These are phyloP conservation scores for Boletus subparvulus DNA, from an alignment of 768 basidiomycete genomes.

Conservation along the genomic window DNA sequence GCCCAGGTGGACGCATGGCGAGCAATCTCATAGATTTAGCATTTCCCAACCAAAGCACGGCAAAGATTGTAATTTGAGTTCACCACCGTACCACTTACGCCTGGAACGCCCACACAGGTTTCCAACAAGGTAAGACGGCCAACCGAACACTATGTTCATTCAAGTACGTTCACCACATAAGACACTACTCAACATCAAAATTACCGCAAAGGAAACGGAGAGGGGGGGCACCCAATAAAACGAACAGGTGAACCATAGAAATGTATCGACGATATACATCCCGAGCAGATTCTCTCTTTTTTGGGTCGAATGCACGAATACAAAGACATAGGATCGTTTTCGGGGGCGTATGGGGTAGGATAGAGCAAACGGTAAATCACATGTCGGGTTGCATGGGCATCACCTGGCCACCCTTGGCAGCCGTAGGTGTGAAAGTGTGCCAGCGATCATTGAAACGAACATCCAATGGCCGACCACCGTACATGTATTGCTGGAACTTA, in stretches of 20 bases:
- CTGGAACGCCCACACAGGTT: neutral
- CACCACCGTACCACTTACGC: neutral
- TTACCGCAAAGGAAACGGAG: neutral
- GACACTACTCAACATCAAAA: constrained; percentile 1
- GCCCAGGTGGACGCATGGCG: too few species aligned
- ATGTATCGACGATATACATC: neutral
- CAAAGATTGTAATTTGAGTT: neutral
- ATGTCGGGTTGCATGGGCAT: constrained; percentile 63
- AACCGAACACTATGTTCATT: constrained; percentile 4
- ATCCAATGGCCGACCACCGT: constrained; percentile 86
- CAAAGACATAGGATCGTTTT: neutral
- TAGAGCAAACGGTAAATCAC: constrained; percentile 6
- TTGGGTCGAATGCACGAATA: neutral
- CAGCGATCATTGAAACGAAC: constrained; percentile 95
- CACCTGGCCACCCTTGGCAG: constrained; percentile 83
- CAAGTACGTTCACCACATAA: neutral
- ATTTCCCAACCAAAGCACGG: too few species aligned
- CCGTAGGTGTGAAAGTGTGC: constrained; percentile 88
- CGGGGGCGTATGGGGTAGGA: neutral
- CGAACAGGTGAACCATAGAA: neutral
- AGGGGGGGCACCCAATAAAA: neutral
- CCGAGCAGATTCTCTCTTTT: neutral
- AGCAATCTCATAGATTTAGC: too few species aligned
- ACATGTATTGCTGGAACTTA: constrained; percentile 95
- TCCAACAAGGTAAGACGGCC: neutral